phyloP scores from a whole-genome alignment of 140 eudicot genomes.

The Ambrosia hybrid region DNA sequence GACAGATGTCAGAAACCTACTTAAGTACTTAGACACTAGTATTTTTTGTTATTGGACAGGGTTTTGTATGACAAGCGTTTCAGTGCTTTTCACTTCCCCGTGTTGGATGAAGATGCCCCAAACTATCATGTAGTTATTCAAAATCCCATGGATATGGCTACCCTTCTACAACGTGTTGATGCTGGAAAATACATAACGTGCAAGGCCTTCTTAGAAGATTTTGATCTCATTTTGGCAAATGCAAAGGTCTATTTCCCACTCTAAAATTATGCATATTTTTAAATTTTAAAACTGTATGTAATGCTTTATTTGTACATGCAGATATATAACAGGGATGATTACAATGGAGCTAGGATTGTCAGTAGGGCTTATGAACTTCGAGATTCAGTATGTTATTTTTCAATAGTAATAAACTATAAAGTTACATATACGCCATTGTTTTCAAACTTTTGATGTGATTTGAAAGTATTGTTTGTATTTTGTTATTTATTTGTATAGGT shows the following conservation, averaged over 20 bases:
- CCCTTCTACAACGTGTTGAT: slow-evolving; percentile 89
- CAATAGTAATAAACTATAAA: slow-evolving; percentile 7
- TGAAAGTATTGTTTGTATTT: neutral
- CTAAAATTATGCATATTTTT: neutral
- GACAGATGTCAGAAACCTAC: slow-evolving; percentile 8
- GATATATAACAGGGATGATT: slow-evolving; percentile 96
- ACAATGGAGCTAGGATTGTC: slow-evolving; percentile 97
- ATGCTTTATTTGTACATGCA: slow-evolving; percentile 32
- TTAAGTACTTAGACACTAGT: neutral
- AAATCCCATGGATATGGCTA: slow-evolving; percentile 97
- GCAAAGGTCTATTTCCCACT: slow-evolving; percentile 64
- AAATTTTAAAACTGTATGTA: slow-evolving; percentile 5
- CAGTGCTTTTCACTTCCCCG: slow-evolving; percentile 94
- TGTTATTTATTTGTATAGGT: slow-evolving; percentile 42
- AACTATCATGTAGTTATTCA: slow-evolving; percentile 87
- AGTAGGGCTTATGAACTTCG: slow-evolving; percentile 98
- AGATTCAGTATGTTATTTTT: slow-evolving; percentile 68
- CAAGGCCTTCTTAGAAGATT: slow-evolving; percentile 74
- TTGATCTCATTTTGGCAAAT: slow-evolving; percentile 85
- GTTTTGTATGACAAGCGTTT: slow-evolving; percentile 91
- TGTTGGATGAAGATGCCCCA: slow-evolving; percentile 97
- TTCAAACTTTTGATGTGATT: neutral
- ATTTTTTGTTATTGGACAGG: slow-evolving; percentile 41
- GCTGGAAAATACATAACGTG: slow-evolving; percentile 83
- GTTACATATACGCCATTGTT: slow-evolving; percentile 5